phyloP scores from a whole-genome alignment of 1,139 yeast species.

The Lodderomyces theae region DNA sequence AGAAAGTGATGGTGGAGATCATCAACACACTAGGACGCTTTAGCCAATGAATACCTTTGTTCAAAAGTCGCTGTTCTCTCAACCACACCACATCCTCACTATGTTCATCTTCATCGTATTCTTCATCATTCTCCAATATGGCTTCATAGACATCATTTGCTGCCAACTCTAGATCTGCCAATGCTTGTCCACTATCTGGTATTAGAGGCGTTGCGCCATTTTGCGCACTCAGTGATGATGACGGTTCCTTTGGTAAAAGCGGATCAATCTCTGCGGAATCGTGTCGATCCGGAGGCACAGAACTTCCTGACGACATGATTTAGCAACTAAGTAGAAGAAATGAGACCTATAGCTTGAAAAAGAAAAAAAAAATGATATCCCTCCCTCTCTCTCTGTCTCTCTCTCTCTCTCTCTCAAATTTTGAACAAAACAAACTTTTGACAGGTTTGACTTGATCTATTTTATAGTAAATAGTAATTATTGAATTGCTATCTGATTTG shows the following conservation, averaged over 20 bases:
- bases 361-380: too few relatives aligned
- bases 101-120: constrained; percentile 23
- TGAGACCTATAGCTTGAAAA: background rate
- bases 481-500: background rate
- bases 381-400: too few relatives aligned
- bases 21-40: constrained; percentile 34
- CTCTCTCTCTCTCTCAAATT: too few relatives aligned
- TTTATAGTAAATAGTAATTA: too few relatives aligned
- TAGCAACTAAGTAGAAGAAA: background rate
- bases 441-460: constrained; percentile 1
- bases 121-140: constrained; percentile 25
- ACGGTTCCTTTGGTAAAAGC: constrained; percentile 4
- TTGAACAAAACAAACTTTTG: too few relatives aligned
- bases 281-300: background rate
- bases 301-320: background rate
- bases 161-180: constrained; percentile 20
- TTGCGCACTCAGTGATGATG: background rate
- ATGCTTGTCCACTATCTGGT: constrained; percentile 6
- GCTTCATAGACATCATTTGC: constrained; percentile 32
- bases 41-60: constrained; percentile 35
- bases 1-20: constrained; percentile 28
- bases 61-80: constrained; percentile 34
- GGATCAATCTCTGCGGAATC: constrained; percentile 8
- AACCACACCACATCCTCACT: constrained; percentile 41
- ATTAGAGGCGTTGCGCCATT: background rate